phyloP scores from a whole-genome alignment of 2,329 filamentous ascomycete genomes.

The Microcyclosporella mali region DNA sequence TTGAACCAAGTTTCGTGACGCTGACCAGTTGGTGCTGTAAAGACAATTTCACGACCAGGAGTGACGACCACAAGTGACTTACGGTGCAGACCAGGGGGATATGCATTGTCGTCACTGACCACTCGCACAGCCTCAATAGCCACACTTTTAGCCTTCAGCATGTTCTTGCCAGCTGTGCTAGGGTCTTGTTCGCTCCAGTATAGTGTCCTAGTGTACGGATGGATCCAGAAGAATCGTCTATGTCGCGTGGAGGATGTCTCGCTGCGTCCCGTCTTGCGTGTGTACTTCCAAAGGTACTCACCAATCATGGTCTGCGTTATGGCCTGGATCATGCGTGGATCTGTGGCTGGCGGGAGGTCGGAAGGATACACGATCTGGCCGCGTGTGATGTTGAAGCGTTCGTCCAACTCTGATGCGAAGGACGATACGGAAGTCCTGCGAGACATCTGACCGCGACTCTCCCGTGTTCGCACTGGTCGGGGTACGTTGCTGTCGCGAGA shows the following conservation, averaged over 20 bases:
- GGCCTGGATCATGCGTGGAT: slow-evolving; percentile 97
- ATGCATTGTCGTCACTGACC: slow-evolving; percentile 88
- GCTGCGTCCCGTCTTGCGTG: slow-evolving; percentile 81
- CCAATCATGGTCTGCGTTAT: slow-evolving; percentile 99
- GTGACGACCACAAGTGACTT: slow-evolving; percentile 90
- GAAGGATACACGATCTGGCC: slow-evolving; percentile 47
- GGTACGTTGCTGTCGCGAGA: slow-evolving; percentile 52
- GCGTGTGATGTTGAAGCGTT: slow-evolving; percentile 71
- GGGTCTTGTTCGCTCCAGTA: slow-evolving; percentile 97
- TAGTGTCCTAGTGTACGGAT: slow-evolving; percentile 90
- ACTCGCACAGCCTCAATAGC: slow-evolving; percentile 89
- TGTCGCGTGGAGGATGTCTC: slow-evolving; percentile 87
- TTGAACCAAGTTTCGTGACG: slow-evolving; percentile 99
- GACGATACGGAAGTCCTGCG: slow-evolving; percentile 86
- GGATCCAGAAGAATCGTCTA: slow-evolving; percentile 96
- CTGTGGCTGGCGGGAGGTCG: slow-evolving; percentile 64
- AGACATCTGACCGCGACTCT: slow-evolving; percentile 30
- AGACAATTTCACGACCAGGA: slow-evolving; percentile 81
- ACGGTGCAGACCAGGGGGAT: slow-evolving; percentile 86
- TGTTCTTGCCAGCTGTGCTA: slow-evolving; percentile 65
- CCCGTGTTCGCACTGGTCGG: slow-evolving; percentile 41
- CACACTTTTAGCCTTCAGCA: slow-evolving; percentile 81
- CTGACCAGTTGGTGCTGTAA: slow-evolving; percentile 88
- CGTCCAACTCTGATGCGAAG: slow-evolving; percentile 89
- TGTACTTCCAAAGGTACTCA: slow-evolving; percentile 99